Evolutionary conservation across 148 eudicot species (phyloP).

Genomic region (Simmondsia chinensis): DNA sequence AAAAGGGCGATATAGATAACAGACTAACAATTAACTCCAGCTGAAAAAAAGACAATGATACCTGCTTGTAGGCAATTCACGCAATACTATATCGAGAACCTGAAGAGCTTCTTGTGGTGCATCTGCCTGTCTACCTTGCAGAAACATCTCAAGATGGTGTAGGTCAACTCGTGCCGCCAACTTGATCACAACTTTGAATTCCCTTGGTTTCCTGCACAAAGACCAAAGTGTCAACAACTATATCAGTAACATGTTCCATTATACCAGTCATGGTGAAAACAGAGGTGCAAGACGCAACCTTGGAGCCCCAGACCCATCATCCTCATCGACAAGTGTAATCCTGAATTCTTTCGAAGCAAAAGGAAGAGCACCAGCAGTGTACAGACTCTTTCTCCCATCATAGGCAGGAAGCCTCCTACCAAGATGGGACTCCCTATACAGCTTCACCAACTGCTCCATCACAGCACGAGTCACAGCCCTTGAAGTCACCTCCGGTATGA

Average conservation of each 20-base stretch:
- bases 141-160: conserved; percentile 21
- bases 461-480: conserved; percentile 26
- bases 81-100: conserved; percentile 40
- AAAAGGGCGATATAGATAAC: neutral
- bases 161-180: conserved; percentile 27
- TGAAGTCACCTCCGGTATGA: conserved; percentile 27
- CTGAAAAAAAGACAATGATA: neutral
- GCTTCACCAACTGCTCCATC: conserved; percentile 23
- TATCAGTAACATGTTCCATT: too few species aligned
- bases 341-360: conserved; percentile 28
- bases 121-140: conserved; percentile 25
- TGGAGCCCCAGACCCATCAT: conserved; percentile 15
- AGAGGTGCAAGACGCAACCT: neutral
- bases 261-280: neutral
- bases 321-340: conserved; percentile 27
- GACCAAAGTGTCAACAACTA: too few species aligned
- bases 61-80: conserved; percentile 16
- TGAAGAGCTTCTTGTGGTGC: conserved; percentile 40
- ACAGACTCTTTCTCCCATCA: conserved; percentile 46
- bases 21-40: neutral
- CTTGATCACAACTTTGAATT: conserved; percentile 35
- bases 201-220: conserved; percentile 25
- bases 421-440: conserved; percentile 27
- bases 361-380: conserved; percentile 40
- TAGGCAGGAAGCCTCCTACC: conserved; percentile 35